These are phyloP conservation scores for Escallonia rubra DNA, from an alignment of 129 eudicot genomes.

Conservation along the genomic window DNA sequence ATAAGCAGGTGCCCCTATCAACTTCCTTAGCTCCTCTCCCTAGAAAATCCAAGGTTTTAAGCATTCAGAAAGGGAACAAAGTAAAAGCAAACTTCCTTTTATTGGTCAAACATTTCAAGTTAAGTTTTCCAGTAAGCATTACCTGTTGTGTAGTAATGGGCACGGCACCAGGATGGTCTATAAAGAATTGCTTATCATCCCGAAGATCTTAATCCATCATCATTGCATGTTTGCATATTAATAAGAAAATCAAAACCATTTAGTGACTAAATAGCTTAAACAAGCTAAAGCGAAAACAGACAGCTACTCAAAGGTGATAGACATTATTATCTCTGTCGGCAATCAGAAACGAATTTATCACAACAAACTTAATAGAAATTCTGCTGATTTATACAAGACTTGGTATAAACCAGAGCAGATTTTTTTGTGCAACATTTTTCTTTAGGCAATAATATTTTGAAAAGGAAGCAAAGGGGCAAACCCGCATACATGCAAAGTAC, in stretches of 20 bases:
- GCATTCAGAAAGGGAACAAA: background rate
- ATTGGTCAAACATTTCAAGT: too few relatives aligned
- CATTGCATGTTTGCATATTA: background rate
- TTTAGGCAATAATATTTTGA: too few relatives aligned
- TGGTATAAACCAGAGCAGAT: too few relatives aligned
- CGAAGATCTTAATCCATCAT: slow-evolving; percentile 28
- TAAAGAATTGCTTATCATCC: slow-evolving; percentile 35
- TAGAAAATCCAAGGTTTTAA: slow-evolving; percentile 4
- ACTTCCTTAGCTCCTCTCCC: slow-evolving; percentile 58
- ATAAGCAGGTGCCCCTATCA: slow-evolving; percentile 50
- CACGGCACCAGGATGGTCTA: slow-evolving; percentile 38
- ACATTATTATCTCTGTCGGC: background rate
- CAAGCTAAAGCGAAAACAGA: background rate
- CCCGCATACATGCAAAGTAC: too few relatives aligned
- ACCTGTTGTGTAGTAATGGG: slow-evolving; percentile 34
- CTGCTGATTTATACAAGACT: too few relatives aligned
- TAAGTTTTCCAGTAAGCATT: background rate
- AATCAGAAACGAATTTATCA: background rate
- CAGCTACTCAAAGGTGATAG: background rate
- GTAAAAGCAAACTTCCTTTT: background rate
- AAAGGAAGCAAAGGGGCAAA: too few relatives aligned
- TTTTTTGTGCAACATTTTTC: too few relatives aligned
- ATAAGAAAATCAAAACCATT: background rate
- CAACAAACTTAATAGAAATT: too few relatives aligned
- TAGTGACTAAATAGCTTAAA: background rate